A percentile compares a stretch with the other conserved stretches of the same genome.
Conservation (phyloP, 495 filamentous ascomycete species). For the Penicillium turbatum region DNA sequence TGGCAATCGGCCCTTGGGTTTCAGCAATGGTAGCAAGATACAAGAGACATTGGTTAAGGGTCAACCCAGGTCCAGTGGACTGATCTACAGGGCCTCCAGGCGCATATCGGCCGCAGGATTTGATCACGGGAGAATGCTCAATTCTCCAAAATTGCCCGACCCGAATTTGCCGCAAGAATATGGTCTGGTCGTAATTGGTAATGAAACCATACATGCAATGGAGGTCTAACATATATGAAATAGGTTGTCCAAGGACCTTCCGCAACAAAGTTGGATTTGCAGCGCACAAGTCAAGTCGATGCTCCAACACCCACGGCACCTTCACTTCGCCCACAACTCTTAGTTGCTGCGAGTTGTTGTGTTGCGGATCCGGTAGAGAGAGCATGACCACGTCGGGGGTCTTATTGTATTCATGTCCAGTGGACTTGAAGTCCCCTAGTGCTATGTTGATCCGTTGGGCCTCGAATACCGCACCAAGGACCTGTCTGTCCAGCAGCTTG, state of each 20-base stretch:
- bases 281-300: no score
- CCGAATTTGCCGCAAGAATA: background rate
- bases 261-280: no score
- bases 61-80: no score
- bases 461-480: background rate
- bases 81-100: no score
- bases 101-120: no score
- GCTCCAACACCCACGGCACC: background rate
- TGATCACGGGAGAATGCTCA: slow-evolving; percentile 1
- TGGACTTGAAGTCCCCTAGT: background rate
- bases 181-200: background rate
- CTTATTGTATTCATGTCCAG: background rate
- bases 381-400: slow-evolving; percentile 2
- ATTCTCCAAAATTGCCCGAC: background rate
- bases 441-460: background rate
- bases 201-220: background rate
- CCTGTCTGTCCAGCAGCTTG: background rate
- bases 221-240: background rate
- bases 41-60: no score
- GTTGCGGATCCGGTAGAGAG: background rate
- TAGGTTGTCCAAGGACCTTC: background rate
- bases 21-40: no score
- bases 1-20: no score
- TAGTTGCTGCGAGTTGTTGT: background rate
- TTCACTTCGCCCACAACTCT: background rate